Conservation (phyloP, 1,139 yeast species). For the Arxiozyma bovina region DNA sequence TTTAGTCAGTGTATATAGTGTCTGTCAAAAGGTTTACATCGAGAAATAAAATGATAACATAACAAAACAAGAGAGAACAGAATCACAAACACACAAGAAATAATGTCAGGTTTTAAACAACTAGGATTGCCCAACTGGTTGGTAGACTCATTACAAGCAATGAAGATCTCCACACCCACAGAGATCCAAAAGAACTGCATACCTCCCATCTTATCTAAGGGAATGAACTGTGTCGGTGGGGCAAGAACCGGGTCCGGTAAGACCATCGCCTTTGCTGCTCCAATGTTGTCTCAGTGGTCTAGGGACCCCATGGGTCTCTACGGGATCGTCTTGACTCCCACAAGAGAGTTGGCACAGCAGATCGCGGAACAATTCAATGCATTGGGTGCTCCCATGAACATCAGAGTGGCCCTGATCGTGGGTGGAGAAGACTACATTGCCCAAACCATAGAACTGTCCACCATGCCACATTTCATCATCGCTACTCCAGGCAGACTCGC, state of each 20-base stretch:
- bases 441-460: constrained; percentile 74
- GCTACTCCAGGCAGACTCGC: constrained; percentile 98
- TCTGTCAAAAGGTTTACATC: neutral
- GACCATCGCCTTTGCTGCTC: constrained; percentile 94
- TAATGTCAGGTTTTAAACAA: constrained; percentile 28
- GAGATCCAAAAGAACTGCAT: constrained; percentile 83
- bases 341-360: constrained; percentile 90
- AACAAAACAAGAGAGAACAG: neutral
- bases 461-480: constrained; percentile 84
- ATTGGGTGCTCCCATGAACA: constrained; percentile 79
- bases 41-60: neutral
- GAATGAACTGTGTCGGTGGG: constrained; percentile 86
- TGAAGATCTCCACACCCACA: constrained; percentile 79
- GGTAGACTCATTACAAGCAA: constrained; percentile 64
- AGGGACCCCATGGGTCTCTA: constrained; percentile 89
- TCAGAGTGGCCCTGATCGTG: constrained; percentile 70
- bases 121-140: constrained; percentile 86
- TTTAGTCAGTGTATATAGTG: no score
- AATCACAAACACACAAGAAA: neutral
- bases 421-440: constrained; percentile 92
- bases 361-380: constrained; percentile 96
- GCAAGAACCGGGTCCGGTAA: constrained; percentile 98
- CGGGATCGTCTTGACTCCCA: constrained; percentile 86
- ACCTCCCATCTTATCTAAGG: constrained; percentile 65
- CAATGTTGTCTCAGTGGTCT: constrained; percentile 90